Evolutionary conservation across 176 grass and related monocot species (phyloP).

Genomic region (Bromus sterilis): DNA sequence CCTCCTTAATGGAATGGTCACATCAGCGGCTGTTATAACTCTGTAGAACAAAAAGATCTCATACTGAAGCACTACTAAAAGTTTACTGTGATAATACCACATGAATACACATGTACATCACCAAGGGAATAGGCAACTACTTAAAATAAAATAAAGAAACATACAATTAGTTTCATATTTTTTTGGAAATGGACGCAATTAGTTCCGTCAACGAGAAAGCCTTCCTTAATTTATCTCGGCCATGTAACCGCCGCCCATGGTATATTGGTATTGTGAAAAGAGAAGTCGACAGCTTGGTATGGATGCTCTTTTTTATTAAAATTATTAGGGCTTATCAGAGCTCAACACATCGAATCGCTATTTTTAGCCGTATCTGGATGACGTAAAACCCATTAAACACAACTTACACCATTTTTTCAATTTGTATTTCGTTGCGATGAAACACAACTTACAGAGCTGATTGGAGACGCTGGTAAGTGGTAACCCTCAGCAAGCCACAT

Average conservation of each 20-base stretch:
- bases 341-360: neutral
- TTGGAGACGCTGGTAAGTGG: neutral
- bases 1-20: neutral
- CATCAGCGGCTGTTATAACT: neutral
- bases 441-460: neutral
- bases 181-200: neutral
- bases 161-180: neutral
- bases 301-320: neutral
- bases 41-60: neutral
- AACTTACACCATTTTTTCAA: neutral
- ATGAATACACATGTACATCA: neutral
- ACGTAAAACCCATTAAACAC: neutral
- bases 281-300: neutral
- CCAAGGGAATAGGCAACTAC: neutral
- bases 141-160: neutral
- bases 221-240: neutral
- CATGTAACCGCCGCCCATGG: neutral
- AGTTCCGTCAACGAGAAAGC: neutral
- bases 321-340: neutral
- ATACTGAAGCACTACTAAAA: neutral
- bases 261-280: neutral
- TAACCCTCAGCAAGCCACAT: conserved; percentile 32
- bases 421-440: neutral
- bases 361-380: neutral
- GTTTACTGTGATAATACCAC: neutral